Evolutionary conservation across 73 alveolate genomes (phyloP), one percentile per base, ranked within the genome.

Genomic region (Symbiodinium pilosum): DNA sequence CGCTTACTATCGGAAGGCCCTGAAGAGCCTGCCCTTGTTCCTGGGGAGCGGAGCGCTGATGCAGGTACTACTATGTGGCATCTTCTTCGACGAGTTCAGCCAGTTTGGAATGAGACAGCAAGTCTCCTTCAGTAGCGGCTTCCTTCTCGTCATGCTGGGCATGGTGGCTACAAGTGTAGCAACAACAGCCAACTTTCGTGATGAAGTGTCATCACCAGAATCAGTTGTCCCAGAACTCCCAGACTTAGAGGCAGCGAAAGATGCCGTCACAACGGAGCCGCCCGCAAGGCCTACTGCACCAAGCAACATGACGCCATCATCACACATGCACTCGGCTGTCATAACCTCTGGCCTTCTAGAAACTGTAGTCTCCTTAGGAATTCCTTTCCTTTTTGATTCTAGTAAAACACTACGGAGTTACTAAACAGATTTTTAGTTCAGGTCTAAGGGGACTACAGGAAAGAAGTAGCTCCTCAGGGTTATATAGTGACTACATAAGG

Each of bases 41-140:
- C 84, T 87, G 2, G 94, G 94, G 34, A 87, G 94, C 32, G 94
- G 94, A 0, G 94, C 94, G 2, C 59, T 87, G 42, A 87, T 87
- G 94, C 84, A 87, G 56, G 94, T 26, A 11, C 28, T 64, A 1
- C 39, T 64, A 20, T 64, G 81, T 64, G 81, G 81, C 14, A 64
- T 38, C 14, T 64, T 64, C 34, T 64, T 64, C 38, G 81, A 64
- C 38, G 81, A 64, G 81, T 64, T 64, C 34, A 34, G 34, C 38
- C 24, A 64, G 16, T 64, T 64, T n/a, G 81, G 81, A 4, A 34
- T 64, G 81, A 28, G 30, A 14, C 81, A 64, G 81, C 32, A 64
- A 20, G 38, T 64, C 81, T 64, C 81, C 81, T 64, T 64, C 81
- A n/a, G 81, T 38, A 64, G 81, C 38, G 81, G 81, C 34, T 24